Conservation (phyloP, 257 asterid genomes). For the Salvia splendens region DNA sequence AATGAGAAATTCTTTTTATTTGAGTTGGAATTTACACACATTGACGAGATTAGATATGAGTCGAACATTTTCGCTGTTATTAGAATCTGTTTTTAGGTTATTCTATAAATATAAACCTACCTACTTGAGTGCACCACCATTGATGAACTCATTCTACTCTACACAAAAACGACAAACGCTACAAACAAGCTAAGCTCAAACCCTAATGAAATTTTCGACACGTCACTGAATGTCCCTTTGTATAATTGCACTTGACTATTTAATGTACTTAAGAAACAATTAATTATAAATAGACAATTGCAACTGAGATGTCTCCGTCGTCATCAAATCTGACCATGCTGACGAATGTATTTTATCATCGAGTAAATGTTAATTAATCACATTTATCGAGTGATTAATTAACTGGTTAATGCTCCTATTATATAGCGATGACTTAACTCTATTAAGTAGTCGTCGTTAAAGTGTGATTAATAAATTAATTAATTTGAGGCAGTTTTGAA, state of each 20-base stretch:
- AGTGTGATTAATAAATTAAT: background rate
- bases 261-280: background rate
- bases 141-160: no score
- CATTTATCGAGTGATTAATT: background rate
- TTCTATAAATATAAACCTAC: no score
- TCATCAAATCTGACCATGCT: constrained; percentile 23
- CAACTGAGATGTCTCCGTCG: constrained; percentile 2
- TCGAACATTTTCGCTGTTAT: no score
- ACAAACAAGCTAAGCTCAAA: constrained; percentile 14
- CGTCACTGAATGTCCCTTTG: background rate
- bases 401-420: background rate
- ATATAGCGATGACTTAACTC: background rate
- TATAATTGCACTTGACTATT: background rate
- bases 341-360: constrained; percentile 15
- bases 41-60: no score
- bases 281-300: background rate
- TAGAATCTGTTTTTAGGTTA: no score
- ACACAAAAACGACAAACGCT: background rate
- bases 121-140: no score
- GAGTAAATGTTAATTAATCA: background rate
- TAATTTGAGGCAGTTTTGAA: background rate
- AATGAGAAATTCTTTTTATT: no score
- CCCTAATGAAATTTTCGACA: constrained; percentile 2
- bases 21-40: no score
- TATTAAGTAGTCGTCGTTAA: background rate